Evolutionary conservation across 2,329 filamentous ascomycete genomes (phyloP).

Genomic region (Pseudogymnoascus sp.): DNA sequence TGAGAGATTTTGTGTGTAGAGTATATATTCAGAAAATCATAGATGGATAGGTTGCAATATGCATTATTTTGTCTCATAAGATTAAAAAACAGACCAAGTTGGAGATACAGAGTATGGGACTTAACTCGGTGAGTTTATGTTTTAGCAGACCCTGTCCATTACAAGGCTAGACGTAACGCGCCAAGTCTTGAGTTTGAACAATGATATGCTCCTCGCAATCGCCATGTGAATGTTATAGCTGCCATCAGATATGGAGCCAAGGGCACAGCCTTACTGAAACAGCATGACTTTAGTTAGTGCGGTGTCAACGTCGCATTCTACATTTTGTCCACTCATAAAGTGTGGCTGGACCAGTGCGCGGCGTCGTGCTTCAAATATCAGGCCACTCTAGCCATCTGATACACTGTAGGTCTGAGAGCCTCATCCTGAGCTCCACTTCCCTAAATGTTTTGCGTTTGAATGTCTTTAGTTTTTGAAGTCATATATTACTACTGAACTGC

Average conservation of each 20-base stretch:
- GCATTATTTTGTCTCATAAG: neutral
- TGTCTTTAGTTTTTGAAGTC: neutral
- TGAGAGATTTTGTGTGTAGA: neutral
- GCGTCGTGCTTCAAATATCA: conserved; percentile 6
- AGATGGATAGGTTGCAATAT: no score
- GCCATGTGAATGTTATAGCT: neutral
- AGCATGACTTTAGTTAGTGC: neutral
- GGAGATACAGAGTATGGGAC: neutral
- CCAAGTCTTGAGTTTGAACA: neutral
- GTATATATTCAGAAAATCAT: neutral
- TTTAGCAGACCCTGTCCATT: neutral
- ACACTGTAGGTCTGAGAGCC: conserved; percentile 4
- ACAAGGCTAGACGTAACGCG: neutral
- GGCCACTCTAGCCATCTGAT: conserved; percentile 1
- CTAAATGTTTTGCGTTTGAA: neutral
- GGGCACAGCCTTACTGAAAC: neutral
- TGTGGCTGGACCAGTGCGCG: neutral
- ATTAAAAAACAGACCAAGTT: neutral
- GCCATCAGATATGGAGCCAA: neutral
- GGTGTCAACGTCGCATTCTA: neutral
- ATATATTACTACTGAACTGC: neutral
- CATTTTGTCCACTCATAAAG: neutral
- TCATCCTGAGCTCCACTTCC: conserved; percentile 1
- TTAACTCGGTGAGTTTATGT: neutral
- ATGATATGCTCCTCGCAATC: neutral